Evolutionary conservation across 139 green algal species (phyloP).

Genomic region (Pycnococcus provasolii): DNA sequence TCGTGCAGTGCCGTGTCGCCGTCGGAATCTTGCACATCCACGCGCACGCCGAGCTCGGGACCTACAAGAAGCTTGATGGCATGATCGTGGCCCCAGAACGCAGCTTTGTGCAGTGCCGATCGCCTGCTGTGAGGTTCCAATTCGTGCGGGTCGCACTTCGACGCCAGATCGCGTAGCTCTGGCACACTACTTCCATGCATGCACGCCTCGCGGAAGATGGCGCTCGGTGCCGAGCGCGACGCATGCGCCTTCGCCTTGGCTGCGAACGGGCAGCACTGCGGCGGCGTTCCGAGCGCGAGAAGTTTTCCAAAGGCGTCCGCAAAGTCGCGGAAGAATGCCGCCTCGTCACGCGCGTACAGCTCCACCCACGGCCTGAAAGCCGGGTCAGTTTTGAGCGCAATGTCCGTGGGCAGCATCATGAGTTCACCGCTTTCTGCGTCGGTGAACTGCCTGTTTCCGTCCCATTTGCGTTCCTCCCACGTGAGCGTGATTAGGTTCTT

Average conservation of each 20-base stretch:
- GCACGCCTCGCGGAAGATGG: not conserved
- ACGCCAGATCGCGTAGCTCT: not conserved
- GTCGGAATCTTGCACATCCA: not conserved
- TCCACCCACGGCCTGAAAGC: slow-evolving; percentile 34
- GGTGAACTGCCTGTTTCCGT: slow-evolving; percentile 14
- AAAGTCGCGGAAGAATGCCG: slow-evolving; percentile 44
- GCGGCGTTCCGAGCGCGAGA: slow-evolving; percentile 5
- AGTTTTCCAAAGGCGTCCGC: slow-evolving; percentile 26
- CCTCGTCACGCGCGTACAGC: slow-evolving; percentile 35
- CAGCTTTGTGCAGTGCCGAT: slow-evolving; percentile 5
- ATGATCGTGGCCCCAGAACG: slow-evolving; percentile 1
- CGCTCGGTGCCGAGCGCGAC: not conserved
- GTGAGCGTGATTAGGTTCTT: slow-evolving; percentile 21
- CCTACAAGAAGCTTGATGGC: too few relatives aligned
- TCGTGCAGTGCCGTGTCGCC: slow-evolving; percentile 9
- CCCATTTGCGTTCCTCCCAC: slow-evolving; percentile 15
- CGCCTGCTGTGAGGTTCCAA: not conserved
- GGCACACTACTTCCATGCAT: not conserved
- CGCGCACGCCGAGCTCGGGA: not conserved
- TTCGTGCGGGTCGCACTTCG: not conserved
- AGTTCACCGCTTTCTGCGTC: slow-evolving; percentile 21
- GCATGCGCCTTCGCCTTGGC: not conserved
- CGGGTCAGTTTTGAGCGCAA: slow-evolving; percentile 32
- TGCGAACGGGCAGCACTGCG: slow-evolving; percentile 5
- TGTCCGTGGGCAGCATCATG: slow-evolving; percentile 40